These are phyloP conservation scores for Curvularia sp. DNA, from an alignment of 2,329 filamentous ascomycete species.

Conservation along the genomic window DNA sequence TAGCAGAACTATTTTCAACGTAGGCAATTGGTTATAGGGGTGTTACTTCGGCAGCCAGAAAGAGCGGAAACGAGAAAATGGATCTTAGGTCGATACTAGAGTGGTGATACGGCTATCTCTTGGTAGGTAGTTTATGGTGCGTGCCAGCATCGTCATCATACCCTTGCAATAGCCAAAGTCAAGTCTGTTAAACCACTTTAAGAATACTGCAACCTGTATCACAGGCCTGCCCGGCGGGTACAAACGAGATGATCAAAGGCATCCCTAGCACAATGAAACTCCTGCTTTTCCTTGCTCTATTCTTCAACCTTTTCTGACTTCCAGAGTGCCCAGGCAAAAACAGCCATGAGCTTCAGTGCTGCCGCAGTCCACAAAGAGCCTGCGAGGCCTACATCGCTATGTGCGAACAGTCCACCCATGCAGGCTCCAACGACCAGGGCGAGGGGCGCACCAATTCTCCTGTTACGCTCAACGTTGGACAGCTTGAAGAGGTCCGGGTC, in stretches of 20 bases:
- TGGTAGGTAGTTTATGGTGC: neutral
- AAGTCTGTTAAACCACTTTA: neutral
- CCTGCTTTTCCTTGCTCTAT: neutral
- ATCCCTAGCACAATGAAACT: neutral
- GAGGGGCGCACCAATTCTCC: conserved; percentile 59
- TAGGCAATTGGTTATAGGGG: neutral
- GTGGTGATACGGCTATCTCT: neutral
- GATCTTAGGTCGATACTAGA: neutral
- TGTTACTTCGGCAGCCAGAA: neutral
- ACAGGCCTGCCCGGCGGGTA: neutral
- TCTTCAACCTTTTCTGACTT: conserved; percentile 36
- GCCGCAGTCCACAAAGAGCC: conserved; percentile 60
- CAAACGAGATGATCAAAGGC: neutral
- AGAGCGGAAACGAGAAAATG: neutral
- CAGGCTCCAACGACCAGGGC: conserved; percentile 63
- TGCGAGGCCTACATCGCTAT: conserved; percentile 59
- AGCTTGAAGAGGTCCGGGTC: conserved; percentile 62
- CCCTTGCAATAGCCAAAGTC: neutral
- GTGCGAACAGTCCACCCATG: conserved; percentile 62
- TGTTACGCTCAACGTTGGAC: conserved; percentile 62
- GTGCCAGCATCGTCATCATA: neutral
- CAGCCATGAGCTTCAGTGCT: conserved; percentile 50
- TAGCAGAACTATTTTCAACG: neutral
- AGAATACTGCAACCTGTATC: neutral
- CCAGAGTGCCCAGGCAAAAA: conserved; percentile 54